Base-by-base conservation (phyloP, 2,329 filamentous ascomycete species). In the Penicillium sp. region DNA sequence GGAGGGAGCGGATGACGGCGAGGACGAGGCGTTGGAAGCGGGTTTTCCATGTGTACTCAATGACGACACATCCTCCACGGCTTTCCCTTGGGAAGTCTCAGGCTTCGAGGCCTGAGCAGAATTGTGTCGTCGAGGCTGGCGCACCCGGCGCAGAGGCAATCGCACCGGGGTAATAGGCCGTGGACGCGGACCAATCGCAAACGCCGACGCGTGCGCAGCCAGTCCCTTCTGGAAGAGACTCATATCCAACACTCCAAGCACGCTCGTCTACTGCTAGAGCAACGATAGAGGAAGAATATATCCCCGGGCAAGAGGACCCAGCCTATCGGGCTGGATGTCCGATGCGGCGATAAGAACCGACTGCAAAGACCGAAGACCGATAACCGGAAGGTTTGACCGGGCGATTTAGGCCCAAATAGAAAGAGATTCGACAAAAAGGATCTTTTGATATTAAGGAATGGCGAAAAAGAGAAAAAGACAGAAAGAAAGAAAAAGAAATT, bases 321-420 rank as follows among this genome's bases (percentile, higher is more conserved):
- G 35, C 40, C 35, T 40, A 35, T 52, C 42, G 50, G 43, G 33
- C 14, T 31, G 47, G 31, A 23, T 31, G 20, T 55, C 49, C 50
- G 56, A 62, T 54, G 57, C 60, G 58, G 60, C 58, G 60, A 62
- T 61, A 63, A 63, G 49, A 27, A 18, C 29, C 14, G 25, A 49
- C 25, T 49, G 49, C 49, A 56, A 33, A 43, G 47, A 49, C 29
- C 12, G 20, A 47, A 49, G 23, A 53, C 49, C 51, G 51, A 59
- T 55, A 51, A 55, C 22, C 53, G 58, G 42, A 50, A 27, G 6
- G 37, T 29, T 48, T 48, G 14, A 12, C 27, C 45, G 20, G 45
- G 45, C 18, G 31, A 20, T 49, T 49, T 15, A 12, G 15, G 15
- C 14, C 14, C 14, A n/a, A 15, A 27, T 3, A 22, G 23, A 40